Evolutionary conservation across 345 rosid species (phyloP), one percentile per base, ranked within the genome.

Genomic region (Cardiospermum halicacabum): DNA sequence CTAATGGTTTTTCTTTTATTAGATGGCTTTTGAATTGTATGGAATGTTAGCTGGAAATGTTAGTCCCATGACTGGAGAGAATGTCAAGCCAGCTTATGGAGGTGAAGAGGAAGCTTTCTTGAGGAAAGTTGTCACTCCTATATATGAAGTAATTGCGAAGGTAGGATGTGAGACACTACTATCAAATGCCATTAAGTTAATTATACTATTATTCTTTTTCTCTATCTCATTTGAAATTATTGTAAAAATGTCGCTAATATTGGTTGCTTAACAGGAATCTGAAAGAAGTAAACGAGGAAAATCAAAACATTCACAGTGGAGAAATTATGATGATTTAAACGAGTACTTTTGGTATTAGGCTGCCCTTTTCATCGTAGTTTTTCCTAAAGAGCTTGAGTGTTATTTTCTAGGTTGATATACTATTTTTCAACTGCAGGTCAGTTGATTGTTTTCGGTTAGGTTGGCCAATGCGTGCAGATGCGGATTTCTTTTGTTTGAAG

Each of bases 11-110:
- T 70, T 15, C 36, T 67, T 67, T 50, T 21, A 60, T 62, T 74
- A 95, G 99, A 95, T 95, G 98, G 99, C 99, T 7, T 95, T 89
- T 75, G 99, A 95, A 76, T 80, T 95, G 51, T 95, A 91, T 82
- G 98, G 96, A 40, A 85, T 91, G 96, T 85, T 95, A 63, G 98
- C 99, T 75, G 98, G 98, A 66, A 91, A 87, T 72, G 92, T 95
- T 63, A 95, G 98, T 80, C 92, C 96, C 39, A 84, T 83, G 96
- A 95, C 99, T 0, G 99, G 99, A 48, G 98, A 95, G 78, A 89
- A 95, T 81, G 89, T 91, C 42, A 89, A 87, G 78, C 99, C 99
- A 54, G 96, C 96, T 40, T 95, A 95, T 81, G 96, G 96, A 69
- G 96, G 98, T 47, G 96, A 87, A 75, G 93, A 95, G 56, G 99